Evolutionary conservation across 192 early-diverging fungal genomes (phyloP).

Genomic region (Podila verticillata): DNA sequence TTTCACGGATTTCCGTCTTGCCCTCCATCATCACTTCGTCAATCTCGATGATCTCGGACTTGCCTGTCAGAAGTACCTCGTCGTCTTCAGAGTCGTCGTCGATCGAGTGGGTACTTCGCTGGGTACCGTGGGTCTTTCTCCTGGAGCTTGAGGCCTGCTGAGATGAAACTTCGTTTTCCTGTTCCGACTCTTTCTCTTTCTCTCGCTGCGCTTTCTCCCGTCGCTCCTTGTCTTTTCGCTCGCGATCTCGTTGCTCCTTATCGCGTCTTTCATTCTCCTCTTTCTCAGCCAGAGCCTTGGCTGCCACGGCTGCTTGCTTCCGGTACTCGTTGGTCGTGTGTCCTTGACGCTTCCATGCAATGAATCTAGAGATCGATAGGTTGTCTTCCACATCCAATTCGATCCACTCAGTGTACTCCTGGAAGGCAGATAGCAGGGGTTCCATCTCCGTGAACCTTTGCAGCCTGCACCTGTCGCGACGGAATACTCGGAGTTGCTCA

Average conservation of each 20-base stretch:
- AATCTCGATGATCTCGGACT: slow-evolving; percentile 8
- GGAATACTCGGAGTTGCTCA: neutral
- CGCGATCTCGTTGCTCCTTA: slow-evolving; percentile 1
- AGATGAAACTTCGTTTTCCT: too few relatives aligned
- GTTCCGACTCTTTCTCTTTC: neutral
- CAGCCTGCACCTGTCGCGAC: neutral
- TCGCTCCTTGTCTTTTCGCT: neutral
- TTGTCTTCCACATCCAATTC: slow-evolving; percentile 22
- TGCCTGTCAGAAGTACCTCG: neutral
- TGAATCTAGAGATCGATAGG: slow-evolving; percentile 9
- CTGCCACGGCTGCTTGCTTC: slow-evolving; percentile 1
- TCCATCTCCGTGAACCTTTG: neutral
- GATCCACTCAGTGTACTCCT: slow-evolving; percentile 48
- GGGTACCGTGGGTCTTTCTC: too few relatives aligned
- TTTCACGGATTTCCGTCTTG: neutral
- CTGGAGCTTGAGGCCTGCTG: too few relatives aligned
- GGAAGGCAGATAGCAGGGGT: slow-evolving; percentile 17
- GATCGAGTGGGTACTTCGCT: neutral
- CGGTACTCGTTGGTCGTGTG: slow-evolving; percentile 18
- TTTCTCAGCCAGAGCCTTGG: neutral
- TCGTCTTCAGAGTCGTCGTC: neutral
- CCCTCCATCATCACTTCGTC: slow-evolving; percentile 4
- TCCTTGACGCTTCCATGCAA: slow-evolving; percentile 32
- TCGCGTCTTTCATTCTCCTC: neutral
- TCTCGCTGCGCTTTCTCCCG: neutral